Percentiles rank a stretch among this genome's conserved stretches.
Conservation (phyloP, 768 basidiomycete genomes). For the Scleroderma citrinum region DNA sequence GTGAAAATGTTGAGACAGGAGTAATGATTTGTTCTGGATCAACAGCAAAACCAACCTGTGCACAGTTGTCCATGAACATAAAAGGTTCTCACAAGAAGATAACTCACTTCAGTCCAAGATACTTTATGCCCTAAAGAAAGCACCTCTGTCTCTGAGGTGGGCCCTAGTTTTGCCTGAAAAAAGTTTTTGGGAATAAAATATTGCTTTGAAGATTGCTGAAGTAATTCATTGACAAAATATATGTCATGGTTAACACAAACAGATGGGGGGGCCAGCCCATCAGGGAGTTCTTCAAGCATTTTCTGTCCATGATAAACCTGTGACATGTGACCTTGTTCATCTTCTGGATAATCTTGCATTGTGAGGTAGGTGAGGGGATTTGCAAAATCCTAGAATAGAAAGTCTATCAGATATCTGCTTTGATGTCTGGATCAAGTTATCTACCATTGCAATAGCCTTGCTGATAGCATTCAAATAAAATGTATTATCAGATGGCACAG, state of each 20-base stretch:
- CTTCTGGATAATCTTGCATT: slow-evolving; percentile 27
- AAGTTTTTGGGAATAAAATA: neutral
- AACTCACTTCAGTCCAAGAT: neutral
- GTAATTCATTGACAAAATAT: slow-evolving; percentile 21
- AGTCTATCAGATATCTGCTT: no score
- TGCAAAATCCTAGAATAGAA: slow-evolving; percentile 18
- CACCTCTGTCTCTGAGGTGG: neutral
- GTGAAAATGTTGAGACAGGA: neutral
- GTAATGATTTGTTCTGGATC: neutral
- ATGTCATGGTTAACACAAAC: slow-evolving; percentile 10
- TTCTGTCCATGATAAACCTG: slow-evolving; percentile 25
- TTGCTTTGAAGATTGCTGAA: neutral
- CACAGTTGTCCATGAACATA: neutral
- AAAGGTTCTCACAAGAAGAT: neutral
- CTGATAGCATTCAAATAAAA: slow-evolving; percentile 18
- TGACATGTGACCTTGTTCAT: slow-evolving; percentile 11
- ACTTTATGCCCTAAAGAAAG: neutral
- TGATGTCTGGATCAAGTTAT: no score
- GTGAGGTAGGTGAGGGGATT: slow-evolving; percentile 16
- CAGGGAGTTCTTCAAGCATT: slow-evolving; percentile 22
- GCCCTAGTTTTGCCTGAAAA: neutral
- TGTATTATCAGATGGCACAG: slow-evolving; percentile 16
- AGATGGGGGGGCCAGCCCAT: slow-evolving; percentile 15
- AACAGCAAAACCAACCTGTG: neutral
- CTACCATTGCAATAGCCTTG: neutral